phyloP scores from a whole-genome alignment of 176 grass and related monocot species.

The Aegilops speltoides region DNA sequence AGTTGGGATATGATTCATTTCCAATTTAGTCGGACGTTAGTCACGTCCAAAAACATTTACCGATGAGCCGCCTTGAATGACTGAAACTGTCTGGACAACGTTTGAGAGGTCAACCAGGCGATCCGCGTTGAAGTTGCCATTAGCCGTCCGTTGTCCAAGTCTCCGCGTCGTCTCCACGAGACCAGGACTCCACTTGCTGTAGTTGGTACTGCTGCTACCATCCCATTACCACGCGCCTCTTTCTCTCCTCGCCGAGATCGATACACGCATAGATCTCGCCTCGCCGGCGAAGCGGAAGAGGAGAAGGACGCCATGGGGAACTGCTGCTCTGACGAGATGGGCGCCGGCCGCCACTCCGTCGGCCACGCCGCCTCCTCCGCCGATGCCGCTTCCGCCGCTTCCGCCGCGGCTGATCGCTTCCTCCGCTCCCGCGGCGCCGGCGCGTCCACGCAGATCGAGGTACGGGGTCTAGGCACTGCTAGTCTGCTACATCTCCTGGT shows the following conservation, averaged over 20 bases:
- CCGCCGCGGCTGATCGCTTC: conserved; percentile 66
- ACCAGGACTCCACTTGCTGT: conserved; percentile 23
- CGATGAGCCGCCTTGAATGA: too few relatives aligned
- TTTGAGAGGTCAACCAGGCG: not conserved
- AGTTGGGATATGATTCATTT: too few relatives aligned
- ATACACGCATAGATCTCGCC: conserved; percentile 34
- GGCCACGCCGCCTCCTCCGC: conserved; percentile 35
- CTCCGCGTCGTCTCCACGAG: conserved; percentile 30
- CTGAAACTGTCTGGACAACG: too few relatives aligned
- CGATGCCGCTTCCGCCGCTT: conserved; percentile 28
- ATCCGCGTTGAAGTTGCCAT: not conserved
- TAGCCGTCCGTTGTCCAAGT: conserved; percentile 4
- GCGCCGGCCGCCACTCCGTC: conserved; percentile 47
- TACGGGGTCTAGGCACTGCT: conserved; percentile 9
- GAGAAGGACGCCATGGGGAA: conserved; percentile 70
- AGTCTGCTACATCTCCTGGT: not conserved
- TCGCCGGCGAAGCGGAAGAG: conserved; percentile 16
- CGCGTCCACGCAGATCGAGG: conserved; percentile 92
- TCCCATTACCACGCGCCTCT: not conserved
- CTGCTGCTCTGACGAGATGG: conserved; percentile 77
- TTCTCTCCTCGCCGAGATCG: not conserved
- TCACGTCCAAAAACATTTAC: too few relatives aligned
- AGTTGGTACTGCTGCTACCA: not conserved
- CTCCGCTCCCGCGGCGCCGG: conserved; percentile 67
- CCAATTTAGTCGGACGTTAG: too few relatives aligned